Conservation (phyloP, 768 basidiomycete genomes). For the Mycena chlorophos region DNA sequence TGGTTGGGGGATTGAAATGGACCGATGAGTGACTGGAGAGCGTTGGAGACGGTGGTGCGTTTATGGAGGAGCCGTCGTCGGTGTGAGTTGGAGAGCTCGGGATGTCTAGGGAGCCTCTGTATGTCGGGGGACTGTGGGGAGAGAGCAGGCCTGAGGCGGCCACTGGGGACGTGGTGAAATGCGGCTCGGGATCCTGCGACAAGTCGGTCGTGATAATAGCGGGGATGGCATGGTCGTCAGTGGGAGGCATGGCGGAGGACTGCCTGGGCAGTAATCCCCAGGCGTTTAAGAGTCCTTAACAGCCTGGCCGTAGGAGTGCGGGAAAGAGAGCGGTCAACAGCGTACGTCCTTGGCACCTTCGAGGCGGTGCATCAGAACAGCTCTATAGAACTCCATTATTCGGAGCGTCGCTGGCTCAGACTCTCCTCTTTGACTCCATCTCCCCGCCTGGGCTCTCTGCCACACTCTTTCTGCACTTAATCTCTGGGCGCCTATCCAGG, state of each 20-base stretch:
- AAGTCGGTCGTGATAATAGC: constrained; percentile 19
- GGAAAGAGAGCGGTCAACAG: too few species aligned
- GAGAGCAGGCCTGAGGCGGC: constrained; percentile 26
- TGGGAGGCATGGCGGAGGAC: constrained; percentile 11
- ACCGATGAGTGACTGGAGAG: constrained; percentile 65
- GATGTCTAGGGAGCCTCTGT: constrained; percentile 21
- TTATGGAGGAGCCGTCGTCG: constrained; percentile 42
- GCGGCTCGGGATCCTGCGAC: constrained; percentile 1
- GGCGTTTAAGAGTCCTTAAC: neutral
- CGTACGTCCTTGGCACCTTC: too few species aligned
- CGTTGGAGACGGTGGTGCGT: constrained; percentile 72
- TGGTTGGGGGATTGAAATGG: constrained; percentile 49
- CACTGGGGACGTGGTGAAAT: constrained; percentile 12
- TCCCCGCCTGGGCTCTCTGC: too few species aligned
- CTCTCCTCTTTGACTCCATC: too few species aligned
- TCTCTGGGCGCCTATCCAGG: too few species aligned
- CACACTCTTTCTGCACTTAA: too few species aligned
- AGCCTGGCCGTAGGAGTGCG: too few species aligned
- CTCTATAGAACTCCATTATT: too few species aligned
- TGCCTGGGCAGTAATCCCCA: neutral
- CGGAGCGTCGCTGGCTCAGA: too few species aligned
- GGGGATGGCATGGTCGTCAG: constrained; percentile 16
- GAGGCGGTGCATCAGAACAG: too few species aligned
- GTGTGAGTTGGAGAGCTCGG: constrained; percentile 30
- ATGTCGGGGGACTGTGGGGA: constrained; percentile 19